phyloP scores from a whole-genome alignment of 169 alveolate species.

The Eimeria necatrix region DNA sequence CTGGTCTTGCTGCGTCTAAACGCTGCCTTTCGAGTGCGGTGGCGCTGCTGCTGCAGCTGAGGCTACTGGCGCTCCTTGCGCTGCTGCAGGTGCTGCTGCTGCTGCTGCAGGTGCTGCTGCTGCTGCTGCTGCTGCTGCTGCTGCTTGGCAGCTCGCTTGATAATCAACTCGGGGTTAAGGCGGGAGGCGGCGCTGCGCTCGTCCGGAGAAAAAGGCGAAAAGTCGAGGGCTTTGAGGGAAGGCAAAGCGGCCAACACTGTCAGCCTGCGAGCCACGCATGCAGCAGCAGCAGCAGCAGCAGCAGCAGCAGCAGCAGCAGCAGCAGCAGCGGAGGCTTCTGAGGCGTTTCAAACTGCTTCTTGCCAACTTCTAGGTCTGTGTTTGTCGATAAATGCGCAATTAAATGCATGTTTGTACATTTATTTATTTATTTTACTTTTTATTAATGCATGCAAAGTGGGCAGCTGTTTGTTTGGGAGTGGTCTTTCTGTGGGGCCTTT shows the following conservation, averaged over 20 bases:
- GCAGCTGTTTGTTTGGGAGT: too few species aligned
- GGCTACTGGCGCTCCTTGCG: neutral
- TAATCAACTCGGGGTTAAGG: neutral
- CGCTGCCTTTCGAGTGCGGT: too few species aligned
- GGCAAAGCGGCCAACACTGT: constrained; percentile 39
- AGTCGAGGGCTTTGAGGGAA: neutral
- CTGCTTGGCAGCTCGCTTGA: neutral
- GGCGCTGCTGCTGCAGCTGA: too few species aligned
- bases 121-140: constrained; percentile 10
- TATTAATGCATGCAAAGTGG: too few species aligned
- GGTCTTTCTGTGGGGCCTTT: too few species aligned
- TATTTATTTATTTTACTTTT: too few species aligned
- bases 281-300: too few species aligned
- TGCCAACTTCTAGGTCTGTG: neutral
- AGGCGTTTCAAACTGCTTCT: neutral
- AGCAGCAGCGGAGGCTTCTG: neutral
- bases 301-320: neutral
- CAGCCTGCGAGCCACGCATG: constrained; percentile 39
- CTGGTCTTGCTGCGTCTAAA: too few species aligned
- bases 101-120: neutral
- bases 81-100: neutral
- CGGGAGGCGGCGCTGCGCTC: constrained; percentile 33
- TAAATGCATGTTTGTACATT: neutral
- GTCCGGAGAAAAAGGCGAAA: constrained; percentile 48
- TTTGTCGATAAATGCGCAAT: neutral